Base-by-base conservation (phyloP, 352 stramenopile species). In the Globisporangium spinosum region DNA sequence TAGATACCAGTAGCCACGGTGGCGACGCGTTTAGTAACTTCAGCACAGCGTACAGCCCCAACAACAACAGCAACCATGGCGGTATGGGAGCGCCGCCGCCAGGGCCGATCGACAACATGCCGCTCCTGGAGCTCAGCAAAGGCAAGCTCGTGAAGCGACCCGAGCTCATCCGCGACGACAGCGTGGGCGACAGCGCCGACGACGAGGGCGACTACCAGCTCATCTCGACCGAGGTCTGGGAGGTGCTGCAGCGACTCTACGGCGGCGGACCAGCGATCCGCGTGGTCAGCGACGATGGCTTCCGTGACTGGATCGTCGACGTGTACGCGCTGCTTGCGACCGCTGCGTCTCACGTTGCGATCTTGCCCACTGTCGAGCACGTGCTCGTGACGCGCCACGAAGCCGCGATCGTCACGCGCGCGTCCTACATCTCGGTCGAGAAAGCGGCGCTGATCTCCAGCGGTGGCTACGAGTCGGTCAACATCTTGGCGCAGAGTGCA, bases 221-320 rank as follows among this genome's bases (percentile, higher is more conserved):
- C 25, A 73, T 93, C 34, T 78, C 85, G 12, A 59, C 76, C 2
- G 85, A 93, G 53, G 78, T 93, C 0, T 93, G 79, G 79, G 83
- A 92, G 22, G 85, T 91, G 57, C 79, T 91, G 35, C 74, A 83
- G 40, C 77, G 84, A 22, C 71, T 90, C 1, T 93, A 93, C 62
- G 82, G 85, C 43, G 85, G 85, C 22, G 79, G 78, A 8, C 85
- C 85, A 22, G 68, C 70, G 10, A 76, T 89, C 59, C 76, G 79
- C 62, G 79, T 85, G 6, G 70, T 70, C 65, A 57, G 73, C 58
- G 53, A 58, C 66, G 40, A 71, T 62, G 9, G 68, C 17, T 68
- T 60, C 45, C 27, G 38, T 15, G 38, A 73, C 23, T 87, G 79
- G 70, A 77, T 86, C 54, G 73, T 91, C 20, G 76, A 89, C 8